Conservation (phyloP, 176 grass and related monocot genomes). For the Luzula sylvatica region DNA sequence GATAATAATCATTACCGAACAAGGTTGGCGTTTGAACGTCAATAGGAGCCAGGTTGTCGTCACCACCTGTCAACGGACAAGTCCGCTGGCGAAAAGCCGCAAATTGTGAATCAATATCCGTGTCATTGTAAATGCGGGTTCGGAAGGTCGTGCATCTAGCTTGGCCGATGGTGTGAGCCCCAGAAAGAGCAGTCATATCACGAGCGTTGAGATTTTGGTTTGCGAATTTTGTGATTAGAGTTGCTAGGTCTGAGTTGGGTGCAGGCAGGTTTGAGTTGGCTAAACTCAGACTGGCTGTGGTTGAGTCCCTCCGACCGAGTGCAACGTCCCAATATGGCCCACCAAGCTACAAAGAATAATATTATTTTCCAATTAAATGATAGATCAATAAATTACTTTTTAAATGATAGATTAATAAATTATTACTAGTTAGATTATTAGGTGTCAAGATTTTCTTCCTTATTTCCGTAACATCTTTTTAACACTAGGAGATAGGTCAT, state of each 20-base stretch:
- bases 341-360: slow-evolving; percentile 35
- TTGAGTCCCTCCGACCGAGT: slow-evolving; percentile 60
- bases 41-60: slow-evolving; percentile 37
- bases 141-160: slow-evolving; percentile 59
- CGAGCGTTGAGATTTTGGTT: slow-evolving; percentile 34
- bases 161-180: slow-evolving; percentile 71
- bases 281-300: slow-evolving; percentile 28
- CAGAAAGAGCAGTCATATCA: slow-evolving; percentile 63
- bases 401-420: no score
- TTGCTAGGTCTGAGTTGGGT: slow-evolving; percentile 22
- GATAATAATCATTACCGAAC: slow-evolving; percentile 67
- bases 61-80: slow-evolving; percentile 25
- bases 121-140: slow-evolving; percentile 49
- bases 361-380: no score
- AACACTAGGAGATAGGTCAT: no score
- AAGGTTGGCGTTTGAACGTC: slow-evolving; percentile 29
- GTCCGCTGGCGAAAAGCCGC: slow-evolving; percentile 11
- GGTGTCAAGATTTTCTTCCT: no score
- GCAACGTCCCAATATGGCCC: slow-evolving; percentile 51
- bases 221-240: slow-evolving; percentile 32
- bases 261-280: slow-evolving; percentile 49
- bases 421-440: no score
- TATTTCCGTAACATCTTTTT: no score
- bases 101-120: slow-evolving; percentile 38
- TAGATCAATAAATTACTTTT: no score